These are phyloP conservation scores for Otatea glauca DNA, from an alignment of 176 grass and related monocot genomes.

Conservation along the genomic window DNA sequence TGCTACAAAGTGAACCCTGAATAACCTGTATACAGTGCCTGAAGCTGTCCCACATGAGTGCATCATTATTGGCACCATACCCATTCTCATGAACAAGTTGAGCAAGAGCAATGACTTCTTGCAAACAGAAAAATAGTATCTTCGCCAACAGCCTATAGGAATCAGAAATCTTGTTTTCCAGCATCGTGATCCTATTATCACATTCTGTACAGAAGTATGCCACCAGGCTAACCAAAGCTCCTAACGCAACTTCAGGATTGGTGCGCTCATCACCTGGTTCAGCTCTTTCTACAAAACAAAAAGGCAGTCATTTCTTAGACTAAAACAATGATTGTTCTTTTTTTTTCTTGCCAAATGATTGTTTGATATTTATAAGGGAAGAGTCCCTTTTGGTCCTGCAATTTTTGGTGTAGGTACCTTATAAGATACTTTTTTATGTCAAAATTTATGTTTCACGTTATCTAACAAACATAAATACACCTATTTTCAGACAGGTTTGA, in stretches of 20 bases:
- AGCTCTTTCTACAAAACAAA: conserved; percentile 69
- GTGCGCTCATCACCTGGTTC: conserved; percentile 46
- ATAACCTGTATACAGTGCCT: conserved; percentile 67
- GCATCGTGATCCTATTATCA: conserved; percentile 58
- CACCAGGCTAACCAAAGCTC: conserved; percentile 65
- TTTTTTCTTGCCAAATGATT: not conserved
- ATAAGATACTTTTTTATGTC: conserved; percentile 8
- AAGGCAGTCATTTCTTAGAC: not conserved
- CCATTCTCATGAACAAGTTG: conserved; percentile 68
- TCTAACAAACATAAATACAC: not conserved
- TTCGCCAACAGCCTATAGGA: conserved; percentile 69
- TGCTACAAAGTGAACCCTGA: conserved; percentile 59
- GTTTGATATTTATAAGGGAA: conserved; percentile 7
- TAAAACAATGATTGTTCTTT: not conserved
- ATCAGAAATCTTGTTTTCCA: conserved; percentile 66
- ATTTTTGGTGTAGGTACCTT: not conserved
- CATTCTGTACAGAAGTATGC: conserved; percentile 71
- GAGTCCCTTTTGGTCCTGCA: not conserved
- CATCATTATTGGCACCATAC: conserved; percentile 38
- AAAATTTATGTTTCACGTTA: conserved; percentile 6
- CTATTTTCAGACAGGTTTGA: conserved; percentile 14
- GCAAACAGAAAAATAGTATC: conserved; percentile 77
- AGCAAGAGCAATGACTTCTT: conserved; percentile 72
- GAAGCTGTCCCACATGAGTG: conserved; percentile 57
- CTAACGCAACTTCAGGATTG: conserved; percentile 47